Evolutionary conservation across 2,329 filamentous ascomycete species (phyloP).

Genomic region (Microdochium nivale): DNA sequence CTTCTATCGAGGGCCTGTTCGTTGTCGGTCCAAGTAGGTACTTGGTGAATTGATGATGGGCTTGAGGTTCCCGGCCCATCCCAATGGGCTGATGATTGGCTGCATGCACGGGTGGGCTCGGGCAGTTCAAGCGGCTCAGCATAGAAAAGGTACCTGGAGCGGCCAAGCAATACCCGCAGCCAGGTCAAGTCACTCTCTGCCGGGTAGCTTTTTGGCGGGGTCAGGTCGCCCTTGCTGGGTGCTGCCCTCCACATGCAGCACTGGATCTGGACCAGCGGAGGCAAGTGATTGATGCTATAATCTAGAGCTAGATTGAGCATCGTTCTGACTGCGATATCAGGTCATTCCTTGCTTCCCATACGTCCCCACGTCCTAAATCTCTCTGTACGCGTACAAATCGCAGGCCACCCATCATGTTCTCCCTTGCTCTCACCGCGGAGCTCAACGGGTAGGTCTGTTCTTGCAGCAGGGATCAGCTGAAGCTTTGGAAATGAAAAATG

Average conservation of each 20-base stretch:
- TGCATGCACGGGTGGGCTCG: not conserved
- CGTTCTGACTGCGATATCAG: not conserved
- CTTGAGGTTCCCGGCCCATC: not conserved
- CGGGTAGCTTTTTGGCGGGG: not conserved
- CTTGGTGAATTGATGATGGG: slow-evolving; percentile 2
- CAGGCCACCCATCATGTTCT: slow-evolving; percentile 46
- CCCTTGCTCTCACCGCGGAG: slow-evolving; percentile 59
- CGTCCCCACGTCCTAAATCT: too few species aligned
- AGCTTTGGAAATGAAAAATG: slow-evolving; percentile 1
- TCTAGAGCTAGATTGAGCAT: too few species aligned
- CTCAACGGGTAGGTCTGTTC: slow-evolving; percentile 51
- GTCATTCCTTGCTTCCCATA: not conserved
- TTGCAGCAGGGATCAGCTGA: not conserved
- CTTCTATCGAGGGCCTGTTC: not conserved
- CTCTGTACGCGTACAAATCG: not conserved
- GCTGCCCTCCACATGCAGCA: not conserved
- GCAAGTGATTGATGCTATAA: not conserved
- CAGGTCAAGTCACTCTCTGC: not conserved
- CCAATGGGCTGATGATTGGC: not conserved
- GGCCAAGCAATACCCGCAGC: not conserved
- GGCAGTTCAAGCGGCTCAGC: not conserved
- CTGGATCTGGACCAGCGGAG: not conserved
- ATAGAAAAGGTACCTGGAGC: not conserved
- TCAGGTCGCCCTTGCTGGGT: too few species aligned
- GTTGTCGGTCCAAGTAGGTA: not conserved